These are phyloP conservation scores for Lathyrus aphaca DNA, from an alignment of 306 rosid genomes.

Conservation along the genomic window DNA sequence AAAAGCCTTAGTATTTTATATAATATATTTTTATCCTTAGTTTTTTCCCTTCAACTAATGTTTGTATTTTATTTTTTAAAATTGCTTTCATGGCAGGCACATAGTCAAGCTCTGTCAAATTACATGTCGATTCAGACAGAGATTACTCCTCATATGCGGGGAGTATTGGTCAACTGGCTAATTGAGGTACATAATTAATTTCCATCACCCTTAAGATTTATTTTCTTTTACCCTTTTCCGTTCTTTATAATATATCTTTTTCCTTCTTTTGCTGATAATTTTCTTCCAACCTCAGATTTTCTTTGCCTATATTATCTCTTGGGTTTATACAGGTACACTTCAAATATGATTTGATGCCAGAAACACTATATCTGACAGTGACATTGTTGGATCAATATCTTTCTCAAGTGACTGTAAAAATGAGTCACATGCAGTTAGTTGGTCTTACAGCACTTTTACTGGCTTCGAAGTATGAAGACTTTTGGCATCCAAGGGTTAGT, in stretches of 20 bases:
- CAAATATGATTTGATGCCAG: slow-evolving; percentile 91
- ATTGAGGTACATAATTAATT: slow-evolving; percentile 65
- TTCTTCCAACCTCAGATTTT: slow-evolving; percentile 20
- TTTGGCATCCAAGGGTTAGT: slow-evolving; percentile 97
- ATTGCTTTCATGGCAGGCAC: slow-evolving; percentile 55
- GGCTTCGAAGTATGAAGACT: slow-evolving; percentile 93
- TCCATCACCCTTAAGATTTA: slow-evolving; percentile 10
- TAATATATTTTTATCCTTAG: no score
- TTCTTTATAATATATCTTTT: background rate
- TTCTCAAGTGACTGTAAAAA: slow-evolving; percentile 64
- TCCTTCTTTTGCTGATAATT: slow-evolving; percentile 16
- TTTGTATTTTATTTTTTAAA: slow-evolving; percentile 8
- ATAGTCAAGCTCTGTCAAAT: slow-evolving; percentile 58
- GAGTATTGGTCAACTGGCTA: slow-evolving; percentile 84
- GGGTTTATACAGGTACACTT: slow-evolving; percentile 68
- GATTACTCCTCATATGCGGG: slow-evolving; percentile 76
- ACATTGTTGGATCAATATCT: slow-evolving; percentile 81
- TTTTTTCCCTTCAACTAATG: background rate
- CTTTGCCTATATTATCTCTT: slow-evolving; percentile 30
- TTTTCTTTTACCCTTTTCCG: slow-evolving; percentile 11
- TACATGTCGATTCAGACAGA: slow-evolving; percentile 73
- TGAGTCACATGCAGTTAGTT: slow-evolving; percentile 82
- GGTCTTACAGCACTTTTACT: slow-evolving; percentile 87
- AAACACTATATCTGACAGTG: slow-evolving; percentile 77
- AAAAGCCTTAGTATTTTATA: no score